Conservation (phyloP, 192 early-diverging fungal genomes). For the Pilaira anomala region DNA sequence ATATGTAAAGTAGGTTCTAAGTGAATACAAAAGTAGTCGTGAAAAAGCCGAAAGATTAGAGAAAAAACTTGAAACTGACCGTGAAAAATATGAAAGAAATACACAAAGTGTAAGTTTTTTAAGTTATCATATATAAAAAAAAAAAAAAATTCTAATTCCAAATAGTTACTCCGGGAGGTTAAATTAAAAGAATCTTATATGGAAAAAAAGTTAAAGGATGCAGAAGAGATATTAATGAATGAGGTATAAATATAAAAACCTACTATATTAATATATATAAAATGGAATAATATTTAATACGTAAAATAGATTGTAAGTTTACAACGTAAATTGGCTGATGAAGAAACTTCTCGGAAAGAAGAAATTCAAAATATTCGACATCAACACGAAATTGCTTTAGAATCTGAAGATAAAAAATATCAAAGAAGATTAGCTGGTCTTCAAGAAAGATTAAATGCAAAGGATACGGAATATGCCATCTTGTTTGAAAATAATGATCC, state of each 20-base stretch:
- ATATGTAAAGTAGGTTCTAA: background rate
- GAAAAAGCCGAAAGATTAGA: conserved; percentile 10
- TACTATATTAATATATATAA: background rate
- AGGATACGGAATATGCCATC: conserved; percentile 7
- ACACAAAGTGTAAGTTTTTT: conserved; percentile 17
- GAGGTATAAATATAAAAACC: conserved; percentile 12
- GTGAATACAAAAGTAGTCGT: conserved; percentile 4
- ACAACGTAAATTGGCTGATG: conserved; percentile 3
- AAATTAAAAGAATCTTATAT: conserved; percentile 13
- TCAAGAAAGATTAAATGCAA: conserved; percentile 13
- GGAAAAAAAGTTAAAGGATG: conserved; percentile 12
- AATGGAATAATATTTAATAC: background rate
- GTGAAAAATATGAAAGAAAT: conserved; percentile 8
- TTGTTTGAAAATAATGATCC: conserved; percentile 3
- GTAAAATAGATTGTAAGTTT: background rate
- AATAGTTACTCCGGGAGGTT: conserved; percentile 16
- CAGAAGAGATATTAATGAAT: background rate
- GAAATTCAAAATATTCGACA: conserved; percentile 1
- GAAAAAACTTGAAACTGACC: conserved; percentile 12
- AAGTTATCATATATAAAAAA: background rate
- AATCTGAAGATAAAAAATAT: conserved; percentile 15
- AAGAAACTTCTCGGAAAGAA: background rate
- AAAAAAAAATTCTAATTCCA: background rate
- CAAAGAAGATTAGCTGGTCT: conserved; percentile 6
- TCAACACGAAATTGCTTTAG: background rate